These are phyloP conservation scores for Pseudocercospora musae DNA, from an alignment of 2,329 filamentous ascomycete species.

Conservation along the genomic window DNA sequence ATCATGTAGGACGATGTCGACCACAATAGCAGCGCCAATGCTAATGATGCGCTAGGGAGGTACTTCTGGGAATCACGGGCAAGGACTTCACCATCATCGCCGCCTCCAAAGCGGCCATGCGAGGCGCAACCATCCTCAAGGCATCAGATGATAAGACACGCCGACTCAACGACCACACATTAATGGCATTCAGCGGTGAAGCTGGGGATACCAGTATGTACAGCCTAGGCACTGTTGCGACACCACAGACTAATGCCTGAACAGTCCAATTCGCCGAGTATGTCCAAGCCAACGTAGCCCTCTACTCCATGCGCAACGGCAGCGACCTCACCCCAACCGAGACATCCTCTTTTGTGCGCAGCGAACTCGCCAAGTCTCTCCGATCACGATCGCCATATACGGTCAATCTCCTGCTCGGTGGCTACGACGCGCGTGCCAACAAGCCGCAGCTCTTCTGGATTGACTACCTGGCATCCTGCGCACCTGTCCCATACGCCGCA, in stretches of 20 bases:
- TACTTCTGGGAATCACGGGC: slow-evolving; percentile 94
- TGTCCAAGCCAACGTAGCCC: slow-evolving; percentile 95
- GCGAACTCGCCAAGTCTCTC: slow-evolving; percentile 85
- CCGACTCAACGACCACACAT: slow-evolving; percentile 83
- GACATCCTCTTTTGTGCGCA: slow-evolving; percentile 87
- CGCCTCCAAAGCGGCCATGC: slow-evolving; percentile 96
- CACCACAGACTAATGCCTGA: background rate
- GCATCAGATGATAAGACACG: slow-evolving; percentile 94
- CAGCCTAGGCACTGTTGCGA: background rate
- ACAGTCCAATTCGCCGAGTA: slow-evolving; percentile 98
- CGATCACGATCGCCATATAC: slow-evolving; percentile 92
- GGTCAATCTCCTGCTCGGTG: slow-evolving; percentile 92
- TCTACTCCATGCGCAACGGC: slow-evolving; percentile 98
- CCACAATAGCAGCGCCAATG: background rate
- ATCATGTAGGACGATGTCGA: slow-evolving; percentile 19
- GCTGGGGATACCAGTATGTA: slow-evolving; percentile 83
- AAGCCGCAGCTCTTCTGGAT: slow-evolving; percentile 31
- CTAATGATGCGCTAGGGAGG: slow-evolving; percentile 65
- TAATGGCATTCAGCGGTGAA: slow-evolving; percentile 95
- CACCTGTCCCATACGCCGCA: slow-evolving; percentile 83
- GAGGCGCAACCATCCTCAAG: slow-evolving; percentile 94
- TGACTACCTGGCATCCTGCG: slow-evolving; percentile 29
- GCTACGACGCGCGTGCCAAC: slow-evolving; percentile 85
- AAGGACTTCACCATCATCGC: slow-evolving; percentile 99
- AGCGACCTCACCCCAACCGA: slow-evolving; percentile 86